phyloP scores from a whole-genome alignment of 768 basidiomycete genomes.

The Lentinula boryana region DNA sequence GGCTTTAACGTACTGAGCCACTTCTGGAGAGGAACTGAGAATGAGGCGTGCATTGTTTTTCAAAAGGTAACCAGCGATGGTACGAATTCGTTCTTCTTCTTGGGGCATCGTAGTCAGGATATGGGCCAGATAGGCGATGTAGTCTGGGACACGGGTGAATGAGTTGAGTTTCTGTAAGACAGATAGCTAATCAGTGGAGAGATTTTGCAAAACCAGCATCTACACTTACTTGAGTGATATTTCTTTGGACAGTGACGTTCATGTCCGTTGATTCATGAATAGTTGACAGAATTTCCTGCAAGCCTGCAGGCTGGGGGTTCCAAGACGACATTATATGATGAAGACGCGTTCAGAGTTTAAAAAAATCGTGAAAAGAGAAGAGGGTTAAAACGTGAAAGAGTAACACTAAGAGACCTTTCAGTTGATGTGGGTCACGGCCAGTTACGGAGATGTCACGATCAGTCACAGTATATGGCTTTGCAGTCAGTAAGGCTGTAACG shows the following conservation, averaged over 20 bases:
- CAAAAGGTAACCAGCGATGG: constrained; percentile 93
- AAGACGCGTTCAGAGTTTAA: constrained; percentile 30
- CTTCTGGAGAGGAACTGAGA: constrained; percentile 57
- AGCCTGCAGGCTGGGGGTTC: constrained; percentile 78
- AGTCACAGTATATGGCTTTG: not conserved
- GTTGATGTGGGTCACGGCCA: not conserved
- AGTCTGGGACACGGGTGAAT: constrained; percentile 87
- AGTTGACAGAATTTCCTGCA: constrained; percentile 89
- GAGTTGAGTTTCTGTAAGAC: constrained; percentile 71
- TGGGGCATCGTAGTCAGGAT: constrained; percentile 76
- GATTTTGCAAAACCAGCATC: constrained; percentile 6
- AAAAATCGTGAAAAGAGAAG: constrained; percentile 19
- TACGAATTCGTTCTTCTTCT: constrained; percentile 90
- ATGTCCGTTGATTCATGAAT: constrained; percentile 86
- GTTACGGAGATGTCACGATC: not conserved
- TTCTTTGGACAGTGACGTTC: constrained; percentile 68
- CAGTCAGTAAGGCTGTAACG: not conserved
- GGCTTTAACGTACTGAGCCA: constrained; percentile 67
- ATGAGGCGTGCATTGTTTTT: constrained; percentile 92
- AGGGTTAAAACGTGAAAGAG: constrained; percentile 16
- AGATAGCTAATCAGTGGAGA: constrained; percentile 15
- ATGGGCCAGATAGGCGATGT: constrained; percentile 92
- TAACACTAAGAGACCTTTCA: not conserved
- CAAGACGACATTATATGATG: constrained; percentile 59
- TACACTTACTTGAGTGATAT: constrained; percentile 71